These are phyloP conservation scores for Rosa rugosa DNA, from an alignment of 306 rosid species.

Conservation along the genomic window DNA sequence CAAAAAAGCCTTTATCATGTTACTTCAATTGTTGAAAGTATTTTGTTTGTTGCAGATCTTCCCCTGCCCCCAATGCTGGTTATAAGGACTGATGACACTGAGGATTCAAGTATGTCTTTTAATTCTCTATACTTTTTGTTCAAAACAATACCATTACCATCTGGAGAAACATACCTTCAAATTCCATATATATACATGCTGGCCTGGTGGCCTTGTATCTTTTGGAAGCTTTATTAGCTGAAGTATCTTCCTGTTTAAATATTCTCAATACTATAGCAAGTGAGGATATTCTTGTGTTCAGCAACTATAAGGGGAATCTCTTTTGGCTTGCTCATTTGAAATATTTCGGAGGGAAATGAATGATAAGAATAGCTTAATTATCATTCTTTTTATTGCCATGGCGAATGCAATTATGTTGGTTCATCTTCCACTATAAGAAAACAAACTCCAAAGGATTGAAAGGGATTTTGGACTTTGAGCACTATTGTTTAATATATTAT, in stretches of 20 bases:
- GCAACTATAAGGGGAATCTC: background rate
- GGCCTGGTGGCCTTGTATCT: background rate
- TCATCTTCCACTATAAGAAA: background rate
- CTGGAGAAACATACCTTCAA: background rate
- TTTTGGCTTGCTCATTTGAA: background rate
- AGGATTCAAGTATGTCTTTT: slow-evolving; percentile 66
- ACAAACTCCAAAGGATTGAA: background rate
- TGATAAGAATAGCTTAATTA: background rate
- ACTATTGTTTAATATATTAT: no score
- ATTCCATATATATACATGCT: background rate
- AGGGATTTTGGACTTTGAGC: background rate
- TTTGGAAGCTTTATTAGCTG: background rate
- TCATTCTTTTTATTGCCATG: background rate
- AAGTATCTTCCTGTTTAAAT: background rate
- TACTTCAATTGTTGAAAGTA: background rate
- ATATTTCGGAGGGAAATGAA: background rate
- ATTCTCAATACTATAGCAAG: background rate
- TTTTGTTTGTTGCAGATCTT: slow-evolving; percentile 54
- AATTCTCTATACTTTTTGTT: background rate
- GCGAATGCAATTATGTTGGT: background rate
- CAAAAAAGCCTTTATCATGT: background rate
- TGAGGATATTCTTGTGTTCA: background rate
- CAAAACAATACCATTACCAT: background rate
- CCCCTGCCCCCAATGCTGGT: slow-evolving; percentile 68
- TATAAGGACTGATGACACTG: slow-evolving; percentile 70